Conservation (phyloP, 2,329 filamentous ascomycete species). For the Thielaviopsis punctulata region DNA sequence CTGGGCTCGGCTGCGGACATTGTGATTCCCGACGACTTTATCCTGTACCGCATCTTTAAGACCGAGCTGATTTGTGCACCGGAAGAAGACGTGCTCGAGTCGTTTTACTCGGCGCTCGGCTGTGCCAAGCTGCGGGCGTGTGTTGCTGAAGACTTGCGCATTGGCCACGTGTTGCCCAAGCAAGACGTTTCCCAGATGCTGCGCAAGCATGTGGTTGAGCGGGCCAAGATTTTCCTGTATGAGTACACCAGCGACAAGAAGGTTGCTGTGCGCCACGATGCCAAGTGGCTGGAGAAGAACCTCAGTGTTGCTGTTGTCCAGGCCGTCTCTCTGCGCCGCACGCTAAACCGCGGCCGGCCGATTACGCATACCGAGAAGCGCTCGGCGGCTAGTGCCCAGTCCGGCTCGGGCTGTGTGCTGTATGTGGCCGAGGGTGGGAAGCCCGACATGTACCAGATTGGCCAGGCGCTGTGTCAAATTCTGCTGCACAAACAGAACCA, state of each 20-base stretch:
- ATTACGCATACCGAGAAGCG: constrained; percentile 57
- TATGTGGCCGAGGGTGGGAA: constrained; percentile 53
- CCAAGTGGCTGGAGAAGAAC: constrained; percentile 79
- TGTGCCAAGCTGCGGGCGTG: constrained; percentile 58
- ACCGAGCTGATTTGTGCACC: constrained; percentile 70
- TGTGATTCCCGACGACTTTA: constrained; percentile 73
- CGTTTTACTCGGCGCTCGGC: constrained; percentile 69
- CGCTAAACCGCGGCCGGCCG: constrained; percentile 47
- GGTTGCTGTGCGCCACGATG: constrained; percentile 70
- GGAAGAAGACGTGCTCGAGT: constrained; percentile 72
- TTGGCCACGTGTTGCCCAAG: constrained; percentile 49
- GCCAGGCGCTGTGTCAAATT: constrained; percentile 66
- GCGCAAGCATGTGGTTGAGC: constrained; percentile 68
- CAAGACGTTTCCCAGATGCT: constrained; percentile 53
- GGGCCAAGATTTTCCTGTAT: constrained; percentile 77
- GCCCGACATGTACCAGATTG: constrained; percentile 82
- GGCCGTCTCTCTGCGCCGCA: constrained; percentile 58
- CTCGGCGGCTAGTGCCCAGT: constrained; percentile 49
- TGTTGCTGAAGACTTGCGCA: constrained; percentile 59
- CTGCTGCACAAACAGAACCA: constrained; percentile 70
- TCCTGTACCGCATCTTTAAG: constrained; percentile 78
- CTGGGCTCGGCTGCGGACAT: constrained; percentile 56
- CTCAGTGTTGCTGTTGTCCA: constrained; percentile 62
- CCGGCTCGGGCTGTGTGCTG: constrained; percentile 42
- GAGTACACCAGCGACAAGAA: constrained; percentile 51